phyloP scores from a whole-genome alignment of 169 alveolate species.

The Perkinsus olseni region DNA sequence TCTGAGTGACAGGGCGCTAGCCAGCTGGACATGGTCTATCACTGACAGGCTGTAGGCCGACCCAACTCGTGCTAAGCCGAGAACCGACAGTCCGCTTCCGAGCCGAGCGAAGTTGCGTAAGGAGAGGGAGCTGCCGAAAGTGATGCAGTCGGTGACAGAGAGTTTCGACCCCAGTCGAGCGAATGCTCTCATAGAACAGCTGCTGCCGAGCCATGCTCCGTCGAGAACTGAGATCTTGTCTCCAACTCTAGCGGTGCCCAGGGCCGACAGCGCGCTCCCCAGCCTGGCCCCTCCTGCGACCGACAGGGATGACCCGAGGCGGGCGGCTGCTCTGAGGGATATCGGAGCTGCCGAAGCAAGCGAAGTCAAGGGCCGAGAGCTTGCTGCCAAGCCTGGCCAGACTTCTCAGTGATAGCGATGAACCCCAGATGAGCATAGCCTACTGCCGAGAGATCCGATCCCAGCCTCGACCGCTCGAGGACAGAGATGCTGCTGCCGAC shows the following conservation, averaged over 20 bases:
- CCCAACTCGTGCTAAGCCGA: background rate
- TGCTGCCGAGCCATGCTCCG: background rate
- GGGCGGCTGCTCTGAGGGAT: background rate
- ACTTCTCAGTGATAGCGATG: background rate
- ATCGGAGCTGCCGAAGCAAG: background rate
- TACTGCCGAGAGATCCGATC: background rate
- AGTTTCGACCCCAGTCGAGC: background rate
- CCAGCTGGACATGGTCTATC: background rate
- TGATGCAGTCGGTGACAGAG: slow-evolving; percentile 5
- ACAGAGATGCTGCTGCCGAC: background rate
- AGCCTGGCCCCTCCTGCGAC: background rate
- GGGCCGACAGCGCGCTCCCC: background rate
- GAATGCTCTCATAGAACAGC: background rate
- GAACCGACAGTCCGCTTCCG: background rate
- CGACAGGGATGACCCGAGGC: background rate
- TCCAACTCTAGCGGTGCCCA: background rate
- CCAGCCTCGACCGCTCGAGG: background rate
- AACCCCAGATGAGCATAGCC: background rate
- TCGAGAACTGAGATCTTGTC: background rate
- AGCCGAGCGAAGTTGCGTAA: background rate
- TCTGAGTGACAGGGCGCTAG: background rate
- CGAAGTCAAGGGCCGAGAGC: background rate
- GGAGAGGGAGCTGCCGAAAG: background rate
- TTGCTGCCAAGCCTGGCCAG: background rate
- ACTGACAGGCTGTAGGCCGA: background rate